Evolutionary conservation across 306 rosid species (phyloP), one percentile per base, ranked within the genome.

Genomic region (Benincasa hispida): DNA sequence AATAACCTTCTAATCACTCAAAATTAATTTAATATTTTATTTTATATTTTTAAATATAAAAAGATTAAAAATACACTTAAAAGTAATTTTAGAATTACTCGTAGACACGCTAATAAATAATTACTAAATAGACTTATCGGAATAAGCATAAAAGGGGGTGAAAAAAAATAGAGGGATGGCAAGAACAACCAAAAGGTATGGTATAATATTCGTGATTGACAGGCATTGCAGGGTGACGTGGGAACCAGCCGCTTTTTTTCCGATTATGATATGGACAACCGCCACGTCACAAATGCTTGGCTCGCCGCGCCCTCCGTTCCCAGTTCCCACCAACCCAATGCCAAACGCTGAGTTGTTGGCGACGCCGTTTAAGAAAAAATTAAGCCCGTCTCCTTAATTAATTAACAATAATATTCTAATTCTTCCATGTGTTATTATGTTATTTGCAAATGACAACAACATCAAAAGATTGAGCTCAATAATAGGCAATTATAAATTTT

Each of bases 401-500:
- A 34, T 34, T 39, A 39, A 7, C 13, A 47, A 47, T 47, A 45
- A 41, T 41, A 41, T 9, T 41, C 2, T 41, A 9, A 41, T 10
- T 41, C 10, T 41, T 41, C 13, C 13, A 11, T 11, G 17, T 45
- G 17, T 45, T 45, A 2, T 48, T 14, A 48, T 48, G 14, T 48
- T 48, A 48, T 48, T 48, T 48, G 5, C n/a, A 2, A 15, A 48
- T 48, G 7, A 0, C n/a, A 48, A 48, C 12, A 45, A 15, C 19
- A 15, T 3, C 6, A 48, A 48, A 14, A 45, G 17, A 48, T 14
- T 14, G 7, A 6, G 7, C 17, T 15, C 8, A 15, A 50, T 4
- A 3, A 2, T 0, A 0, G 0, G 2, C 0, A 50, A 1, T 0
- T 50, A 50, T 5, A 50, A 17, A 17, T 1, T 50, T 50, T 0